A percentile compares a stretch with the other conserved stretches of the same genome.
These are phyloP conservation scores for Ceratobasidium sp. DNA, from an alignment of 1,284 basidiomycete species.

Conservation along the genomic window DNA sequence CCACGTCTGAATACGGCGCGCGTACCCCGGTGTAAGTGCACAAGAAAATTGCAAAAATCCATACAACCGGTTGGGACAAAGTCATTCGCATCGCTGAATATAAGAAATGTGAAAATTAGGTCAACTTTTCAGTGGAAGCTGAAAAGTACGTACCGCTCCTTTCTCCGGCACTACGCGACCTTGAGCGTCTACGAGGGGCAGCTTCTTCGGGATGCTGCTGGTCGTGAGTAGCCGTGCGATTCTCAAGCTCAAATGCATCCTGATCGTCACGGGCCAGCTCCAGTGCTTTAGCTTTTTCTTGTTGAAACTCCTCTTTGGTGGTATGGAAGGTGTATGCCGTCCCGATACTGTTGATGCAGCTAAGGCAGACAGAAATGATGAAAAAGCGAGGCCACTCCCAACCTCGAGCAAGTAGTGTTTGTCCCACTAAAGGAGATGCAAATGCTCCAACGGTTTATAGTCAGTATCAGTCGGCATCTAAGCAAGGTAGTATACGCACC, in stretches of 20 bases:
- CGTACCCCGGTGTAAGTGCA: constrained; percentile 66
- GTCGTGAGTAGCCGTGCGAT: neutral
- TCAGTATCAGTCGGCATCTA: too few relatives aligned
- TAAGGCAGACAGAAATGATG: constrained; percentile 66
- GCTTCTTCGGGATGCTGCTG: constrained; percentile 33
- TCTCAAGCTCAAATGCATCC: constrained; percentile 45
- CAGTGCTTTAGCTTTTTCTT: constrained; percentile 34
- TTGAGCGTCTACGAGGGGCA: neutral
- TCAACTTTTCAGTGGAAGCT: neutral
- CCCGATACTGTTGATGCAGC: constrained; percentile 61
- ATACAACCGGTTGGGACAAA: constrained; percentile 60
- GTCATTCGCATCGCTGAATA: constrained; percentile 58
- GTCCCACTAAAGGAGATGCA: constrained; percentile 67
- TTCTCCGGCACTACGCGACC: constrained; percentile 12
- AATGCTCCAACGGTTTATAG: constrained; percentile 67
- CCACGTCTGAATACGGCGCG: neutral
- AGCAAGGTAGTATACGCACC: constrained; percentile 56
- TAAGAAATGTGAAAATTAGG: neutral
- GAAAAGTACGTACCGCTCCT: constrained; percentile 42
- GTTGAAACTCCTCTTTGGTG: constrained; percentile 52
- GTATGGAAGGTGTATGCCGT: constrained; percentile 63
- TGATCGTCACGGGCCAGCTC: constrained; percentile 58
- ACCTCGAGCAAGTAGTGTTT: constrained; percentile 64
- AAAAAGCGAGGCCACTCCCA: constrained; percentile 68
- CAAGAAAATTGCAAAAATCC: constrained; percentile 64